phyloP scores from a whole-genome alignment of 768 basidiomycete genomes.

The Phaeotremella fagi region DNA sequence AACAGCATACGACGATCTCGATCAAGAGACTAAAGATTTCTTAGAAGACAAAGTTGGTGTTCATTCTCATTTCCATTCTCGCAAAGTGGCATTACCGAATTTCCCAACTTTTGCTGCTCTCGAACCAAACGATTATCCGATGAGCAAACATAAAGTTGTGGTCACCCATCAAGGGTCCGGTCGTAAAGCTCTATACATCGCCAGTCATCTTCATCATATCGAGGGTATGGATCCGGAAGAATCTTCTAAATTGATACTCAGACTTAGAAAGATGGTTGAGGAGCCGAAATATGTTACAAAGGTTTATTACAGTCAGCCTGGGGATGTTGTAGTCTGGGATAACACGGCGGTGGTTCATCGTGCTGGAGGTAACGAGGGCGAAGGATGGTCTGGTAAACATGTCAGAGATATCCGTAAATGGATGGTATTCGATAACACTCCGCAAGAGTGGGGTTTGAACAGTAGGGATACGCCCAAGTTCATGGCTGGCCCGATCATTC shows the following conservation, averaged over 20 bases:
- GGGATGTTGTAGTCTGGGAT: constrained; percentile 23
- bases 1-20: constrained; percentile 22
- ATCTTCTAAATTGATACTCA: constrained; percentile 6
- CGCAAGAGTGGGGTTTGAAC: constrained; percentile 25
- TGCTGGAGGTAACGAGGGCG: constrained; percentile 12
- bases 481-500: constrained; percentile 20
- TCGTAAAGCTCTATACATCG: constrained; percentile 26
- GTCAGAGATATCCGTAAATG: constrained; percentile 19
- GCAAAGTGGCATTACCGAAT: constrained; percentile 9
- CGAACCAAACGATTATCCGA: constrained; percentile 22
- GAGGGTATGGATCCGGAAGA: constrained; percentile 22
- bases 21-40: constrained; percentile 15
- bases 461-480: constrained; percentile 9
- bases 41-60: constrained; percentile 23
- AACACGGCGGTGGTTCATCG: constrained; percentile 20
- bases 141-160: constrained; percentile 26
- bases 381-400: constrained; percentile 18
- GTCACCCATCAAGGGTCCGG: constrained; percentile 23
- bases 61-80: constrained; percentile 25
- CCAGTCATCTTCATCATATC: constrained; percentile 28
- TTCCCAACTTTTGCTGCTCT: constrained; percentile 21
- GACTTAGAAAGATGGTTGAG: constrained; percentile 12
- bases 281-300: constrained; percentile 16
- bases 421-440: constrained; percentile 20
- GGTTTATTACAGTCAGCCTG: constrained; percentile 19